Base-by-base conservation (phyloP, 129 eudicot genomes). In the carrot (Daucus carota) region DNA sequence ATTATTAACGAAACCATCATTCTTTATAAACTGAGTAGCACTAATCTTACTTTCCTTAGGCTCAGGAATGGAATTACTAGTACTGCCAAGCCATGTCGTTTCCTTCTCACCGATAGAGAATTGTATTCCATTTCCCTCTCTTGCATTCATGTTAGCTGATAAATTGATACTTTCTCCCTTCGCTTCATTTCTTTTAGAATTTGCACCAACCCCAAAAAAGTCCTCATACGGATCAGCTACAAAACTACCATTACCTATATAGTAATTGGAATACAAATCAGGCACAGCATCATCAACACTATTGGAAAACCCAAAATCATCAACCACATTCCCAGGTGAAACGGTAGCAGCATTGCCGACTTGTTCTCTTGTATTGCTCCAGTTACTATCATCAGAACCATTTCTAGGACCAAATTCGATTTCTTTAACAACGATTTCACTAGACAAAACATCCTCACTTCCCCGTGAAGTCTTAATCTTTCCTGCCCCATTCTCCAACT, bases 361-460 rank as follows among this genome's bases (percentile, higher is more conserved):
- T 79, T 82, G 85, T 67, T 82, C 92, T 34, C 83, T 75, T 15
- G 47, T 60, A 75, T 83, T 81, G 59, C 77, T 84, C 83, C 85
- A 73, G 33, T 83, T 87, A 81, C 81, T 77, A 40, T 78, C 89
- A 43, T 72, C 15, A 31, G 81, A 77, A 44, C 84, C 91, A 76
- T 81, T 86, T 57, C 77, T 74, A 29, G 83, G 79, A 17, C 88
- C 90, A 46, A 78, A 63, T 82, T 84, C 93, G 74, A 91, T 83
- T 81, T 89, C 97, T 79, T 95, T 95, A 67, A 91, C 90, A 81
- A 91, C 86, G 45, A 88, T 86, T 84, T 89, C 97, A 62, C 85
- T 87, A 10, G 82, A 70, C 6, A 50, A 84, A 41, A 46, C 76
- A 33, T 83, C 89, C 65, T 50, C 82, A 45, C 83, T 80, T 16